Base-by-base conservation (phyloP, 23 red algal genomes). In the Chondrus crispus region DNA sequence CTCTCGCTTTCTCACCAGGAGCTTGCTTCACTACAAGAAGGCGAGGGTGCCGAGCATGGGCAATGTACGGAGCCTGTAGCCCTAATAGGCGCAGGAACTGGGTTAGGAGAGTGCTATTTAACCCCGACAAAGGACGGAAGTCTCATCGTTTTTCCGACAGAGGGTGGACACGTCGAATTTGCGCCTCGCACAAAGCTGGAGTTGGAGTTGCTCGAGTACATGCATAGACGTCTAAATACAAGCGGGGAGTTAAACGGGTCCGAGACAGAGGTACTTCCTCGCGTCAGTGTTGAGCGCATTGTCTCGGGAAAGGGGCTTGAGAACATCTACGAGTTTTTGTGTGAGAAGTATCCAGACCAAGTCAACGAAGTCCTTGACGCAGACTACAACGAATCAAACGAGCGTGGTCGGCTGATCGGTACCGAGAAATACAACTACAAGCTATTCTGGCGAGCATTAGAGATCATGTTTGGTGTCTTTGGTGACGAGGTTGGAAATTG, bases 101-200 rank as follows among this genome's bases (percentile, higher is more conserved):
- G 97, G 18, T 66, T 99, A 19, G 97, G 97, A 7, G 94, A 99
- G 68, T 99, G 97, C 77, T 99, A 83, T 46, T 38, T 99, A 40
- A 95, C 94, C 4, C 79, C 93, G 42, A 46, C 72, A 46, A 57
- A 46, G 19, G 76, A 68, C 19, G 95, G 89, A 41, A 60, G 47
- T 13, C 91, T 96, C 28, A 90, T 73, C 19, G 97, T 82, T 8
- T 95, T 81, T 81, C 37, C 90, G 22, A 88, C 92, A 5, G 97
- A 99, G 79, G 97, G 97, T 35, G 97, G 97, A 19, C 97, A 99
- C 68, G 97, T 96, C 32, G 97, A 99, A 46, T 99, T 96, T 94
- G 97, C 97, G 13, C 97, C 97, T 3, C 60, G 81, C 14, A 93
- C 89, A n/a, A 85, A 88, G 36, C 62, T 96, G 36, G 88, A 99